Evolutionary conservation across 192 early-diverging fungal species (phyloP).

Genomic region (Funneliformis geosporum): DNA sequence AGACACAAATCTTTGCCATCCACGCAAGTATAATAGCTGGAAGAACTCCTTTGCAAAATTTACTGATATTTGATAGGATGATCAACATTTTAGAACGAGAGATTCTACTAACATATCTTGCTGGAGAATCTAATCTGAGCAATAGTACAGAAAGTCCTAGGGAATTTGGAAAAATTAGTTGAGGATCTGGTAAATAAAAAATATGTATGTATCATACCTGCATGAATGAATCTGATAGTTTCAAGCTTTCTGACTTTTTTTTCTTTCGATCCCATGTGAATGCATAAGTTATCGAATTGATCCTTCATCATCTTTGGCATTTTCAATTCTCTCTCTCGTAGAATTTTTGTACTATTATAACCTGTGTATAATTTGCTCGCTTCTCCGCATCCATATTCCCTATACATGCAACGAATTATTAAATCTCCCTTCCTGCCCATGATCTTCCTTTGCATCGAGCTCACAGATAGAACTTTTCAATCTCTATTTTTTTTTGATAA

Average conservation of each 20-base stretch:
- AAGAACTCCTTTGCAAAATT: slow-evolving; percentile 26
- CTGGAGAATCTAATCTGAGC: slow-evolving; percentile 28
- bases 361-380: slow-evolving; percentile 5
- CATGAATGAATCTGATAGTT: slow-evolving; percentile 27
- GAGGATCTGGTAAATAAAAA: slow-evolving; percentile 8
- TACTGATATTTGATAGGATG: neutral
- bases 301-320: slow-evolving; percentile 34
- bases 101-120: slow-evolving; percentile 29
- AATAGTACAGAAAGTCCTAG: slow-evolving; percentile 22
- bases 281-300: slow-evolving; percentile 27
- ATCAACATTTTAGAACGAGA: slow-evolving; percentile 10
- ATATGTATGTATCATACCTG: slow-evolving; percentile 26
- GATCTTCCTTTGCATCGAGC: slow-evolving; percentile 31
- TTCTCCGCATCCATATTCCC: slow-evolving; percentile 30
- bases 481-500: slow-evolving; percentile 37
- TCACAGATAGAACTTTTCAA: slow-evolving; percentile 28
- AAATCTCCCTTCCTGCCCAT: slow-evolving; percentile 34
- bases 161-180: slow-evolving; percentile 13
- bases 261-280: neutral
- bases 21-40: slow-evolving; percentile 10
- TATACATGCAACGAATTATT: neutral
- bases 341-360: slow-evolving; percentile 22
- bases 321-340: slow-evolving; percentile 29
- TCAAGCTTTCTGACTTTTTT: slow-evolving; percentile 26
- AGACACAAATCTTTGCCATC: slow-evolving; percentile 31